Conservation (phyloP, 306 rosid genomes). For the Glycine tomentella region DNA sequence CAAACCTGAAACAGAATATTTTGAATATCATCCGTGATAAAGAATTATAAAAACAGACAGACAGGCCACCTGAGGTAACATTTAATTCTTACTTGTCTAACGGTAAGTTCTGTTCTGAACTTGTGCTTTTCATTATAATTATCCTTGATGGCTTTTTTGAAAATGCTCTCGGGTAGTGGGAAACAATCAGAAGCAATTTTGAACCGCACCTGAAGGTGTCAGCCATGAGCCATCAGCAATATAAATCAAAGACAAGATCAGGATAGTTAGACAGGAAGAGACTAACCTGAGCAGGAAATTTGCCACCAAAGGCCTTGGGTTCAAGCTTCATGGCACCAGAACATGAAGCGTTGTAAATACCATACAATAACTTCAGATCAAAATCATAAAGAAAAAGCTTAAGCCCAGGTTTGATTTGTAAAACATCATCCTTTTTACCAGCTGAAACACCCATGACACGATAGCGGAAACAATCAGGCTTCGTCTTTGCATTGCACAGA, state of each 20-base stretch:
- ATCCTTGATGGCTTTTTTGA: conserved; percentile 83
- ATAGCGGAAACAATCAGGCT: conserved; percentile 86
- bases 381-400: conserved; percentile 90
- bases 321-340: conserved; percentile 85
- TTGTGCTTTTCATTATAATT: conserved; percentile 71
- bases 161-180: conserved; percentile 84
- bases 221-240: conserved; percentile 20
- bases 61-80: conserved; percentile 7
- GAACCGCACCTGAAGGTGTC: conserved; percentile 79
- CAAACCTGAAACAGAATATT: conserved; percentile 65
- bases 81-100: conserved; percentile 65
- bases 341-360: conserved; percentile 83
- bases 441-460: conserved; percentile 79
- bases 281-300: conserved; percentile 92
- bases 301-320: conserved; percentile 86
- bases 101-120: conserved; percentile 84
- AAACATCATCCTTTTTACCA: conserved; percentile 68
- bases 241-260: conserved; percentile 31
- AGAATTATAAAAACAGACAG: conserved; percentile 26
- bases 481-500: conserved; percentile 94
- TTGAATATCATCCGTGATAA: conserved; percentile 28
- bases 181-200: conserved; percentile 70
- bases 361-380: conserved; percentile 88
- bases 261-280: conserved; percentile 3
- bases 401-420: conserved; percentile 73